These are phyloP conservation scores for Coniochaeta pulveracea DNA, from an alignment of 2,329 filamentous ascomycete species.

Conservation along the genomic window DNA sequence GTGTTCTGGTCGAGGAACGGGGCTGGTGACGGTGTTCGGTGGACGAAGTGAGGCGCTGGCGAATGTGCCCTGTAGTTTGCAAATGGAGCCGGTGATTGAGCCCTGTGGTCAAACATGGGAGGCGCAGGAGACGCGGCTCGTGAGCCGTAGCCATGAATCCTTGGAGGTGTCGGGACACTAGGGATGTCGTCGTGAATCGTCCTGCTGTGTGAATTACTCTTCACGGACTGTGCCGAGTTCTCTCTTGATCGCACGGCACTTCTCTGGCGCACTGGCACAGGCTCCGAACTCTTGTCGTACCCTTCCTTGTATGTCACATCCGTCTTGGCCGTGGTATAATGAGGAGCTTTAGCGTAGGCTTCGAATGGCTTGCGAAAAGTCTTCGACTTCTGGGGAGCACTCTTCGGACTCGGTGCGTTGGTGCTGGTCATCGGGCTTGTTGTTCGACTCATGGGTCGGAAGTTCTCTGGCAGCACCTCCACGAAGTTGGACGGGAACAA, in stretches of 20 bases:
- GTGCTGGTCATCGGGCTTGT: constrained; percentile 48
- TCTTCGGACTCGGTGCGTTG: constrained; percentile 41
- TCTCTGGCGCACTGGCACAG: too few species aligned
- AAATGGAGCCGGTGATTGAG: constrained; percentile 16
- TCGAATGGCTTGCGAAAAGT: constrained; percentile 57
- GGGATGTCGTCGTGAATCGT: constrained; percentile 14
- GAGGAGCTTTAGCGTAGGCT: constrained; percentile 54
- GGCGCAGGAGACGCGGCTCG: constrained; percentile 27
- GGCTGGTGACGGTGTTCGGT: too few species aligned
- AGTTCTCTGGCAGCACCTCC: constrained; percentile 73
- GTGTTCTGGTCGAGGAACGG: too few species aligned
- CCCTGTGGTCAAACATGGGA: constrained; percentile 9
- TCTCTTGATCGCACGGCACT: constrained; percentile 26
- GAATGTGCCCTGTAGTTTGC: constrained; percentile 19
- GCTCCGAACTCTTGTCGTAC: too few species aligned
- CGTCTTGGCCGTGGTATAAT: constrained; percentile 52
- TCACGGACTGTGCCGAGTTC: constrained; percentile 27
- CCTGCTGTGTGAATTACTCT: constrained; percentile 8
- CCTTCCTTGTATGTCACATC: constrained; percentile 43
- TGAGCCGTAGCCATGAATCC: constrained; percentile 19
- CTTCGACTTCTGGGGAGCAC: constrained; percentile 46
- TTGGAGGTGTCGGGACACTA: constrained; percentile 17
- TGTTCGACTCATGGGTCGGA: constrained; percentile 60
- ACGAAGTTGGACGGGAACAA: constrained; percentile 98
- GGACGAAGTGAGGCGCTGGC: constrained; percentile 28